Evolutionary conservation across 257 asterid species (phyloP).

Genomic region (Parsonsia alboflavescens): DNA sequence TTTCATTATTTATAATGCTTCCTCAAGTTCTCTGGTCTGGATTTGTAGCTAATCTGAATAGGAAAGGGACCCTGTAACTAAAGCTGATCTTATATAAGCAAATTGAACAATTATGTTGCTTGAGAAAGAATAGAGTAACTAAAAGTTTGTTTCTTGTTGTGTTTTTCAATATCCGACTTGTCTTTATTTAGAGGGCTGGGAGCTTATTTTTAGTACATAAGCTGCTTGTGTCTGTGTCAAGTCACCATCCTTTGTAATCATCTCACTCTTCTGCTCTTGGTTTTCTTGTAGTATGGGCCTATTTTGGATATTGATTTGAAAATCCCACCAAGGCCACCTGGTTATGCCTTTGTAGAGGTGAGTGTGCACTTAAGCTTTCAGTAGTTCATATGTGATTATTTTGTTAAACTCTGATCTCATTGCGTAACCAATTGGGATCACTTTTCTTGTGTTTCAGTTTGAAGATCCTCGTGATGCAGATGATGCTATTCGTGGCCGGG

Average conservation of each 20-base stretch:
- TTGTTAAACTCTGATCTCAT: neutral
- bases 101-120: neutral
- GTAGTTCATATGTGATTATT: neutral
- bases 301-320: conserved; percentile 73
- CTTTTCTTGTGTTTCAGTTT: conserved; percentile 38
- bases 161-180: neutral
- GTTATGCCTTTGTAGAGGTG: conserved; percentile 90
- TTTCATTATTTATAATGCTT: neutral
- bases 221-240: too few species aligned
- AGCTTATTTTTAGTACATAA: too few species aligned
- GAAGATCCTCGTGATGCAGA: conserved; percentile 73
- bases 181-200: neutral
- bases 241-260: neutral
- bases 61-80: neutral
- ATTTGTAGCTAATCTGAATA: too few species aligned
- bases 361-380: conserved; percentile 4
- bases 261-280: neutral
- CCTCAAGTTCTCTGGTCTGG: neutral
- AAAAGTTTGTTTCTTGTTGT: neutral
- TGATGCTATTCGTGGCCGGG: conserved; percentile 79
- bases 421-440: neutral
- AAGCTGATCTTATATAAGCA: neutral
- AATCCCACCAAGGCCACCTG: conserved; percentile 88
- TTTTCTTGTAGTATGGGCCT: conserved; percentile 59
- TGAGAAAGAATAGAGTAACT: neutral